Base-by-base conservation (phyloP, 1,139 yeast genomes). In the Saccharomyces hybrid region DNA sequence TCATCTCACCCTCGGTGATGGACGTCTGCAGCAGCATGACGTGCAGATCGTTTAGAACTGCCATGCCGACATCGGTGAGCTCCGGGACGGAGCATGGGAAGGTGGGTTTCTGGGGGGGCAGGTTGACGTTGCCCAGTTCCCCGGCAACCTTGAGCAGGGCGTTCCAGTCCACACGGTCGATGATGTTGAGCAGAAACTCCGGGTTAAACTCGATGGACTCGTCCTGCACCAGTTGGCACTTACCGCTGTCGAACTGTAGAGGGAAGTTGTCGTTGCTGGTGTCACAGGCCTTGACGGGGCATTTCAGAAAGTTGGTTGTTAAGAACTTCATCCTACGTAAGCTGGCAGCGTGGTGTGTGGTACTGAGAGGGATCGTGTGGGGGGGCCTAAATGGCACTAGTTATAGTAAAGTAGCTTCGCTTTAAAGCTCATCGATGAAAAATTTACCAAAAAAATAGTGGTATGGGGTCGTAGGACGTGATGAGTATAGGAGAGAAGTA, bases 261-360 rank as follows among this genome's bases (percentile, higher is more conserved):
- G 99, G 99, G 69, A 90, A 93, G 20, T 95, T 82, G 5, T 83
- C 82, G 31, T 82, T 79, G 8, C 93, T 80, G 30, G 83, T 75
- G 56, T 86, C 88, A 68, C 99, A 93, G 5, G 82, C 68, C 65
- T 86, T 84, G 59, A 90, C 88, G 0, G 98, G 93, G 72, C 99
- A 93, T 70, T 87, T 90, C 59, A 93, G 95, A 71, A 93, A 95
- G 71, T 95, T 93, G 47, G 98, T 88, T 31, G 99, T 91, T 48
- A 93, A 76, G 65, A 93, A 84, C 75, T 93, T 93, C 99, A 93
- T 91, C 34, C 11, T 59, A 8, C n/a, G 14, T 28, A 11, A 8
- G 4, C 44, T 38, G 8, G 44, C 13, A 6, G 44, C 11, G 25
- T 11, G 44, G 6, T 38, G 44, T 11, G 44, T 16, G 13, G 25